Evolutionary conservation across 2,329 filamentous ascomycete genomes (phyloP).

Genomic region (Cercospora sesami): DNA sequence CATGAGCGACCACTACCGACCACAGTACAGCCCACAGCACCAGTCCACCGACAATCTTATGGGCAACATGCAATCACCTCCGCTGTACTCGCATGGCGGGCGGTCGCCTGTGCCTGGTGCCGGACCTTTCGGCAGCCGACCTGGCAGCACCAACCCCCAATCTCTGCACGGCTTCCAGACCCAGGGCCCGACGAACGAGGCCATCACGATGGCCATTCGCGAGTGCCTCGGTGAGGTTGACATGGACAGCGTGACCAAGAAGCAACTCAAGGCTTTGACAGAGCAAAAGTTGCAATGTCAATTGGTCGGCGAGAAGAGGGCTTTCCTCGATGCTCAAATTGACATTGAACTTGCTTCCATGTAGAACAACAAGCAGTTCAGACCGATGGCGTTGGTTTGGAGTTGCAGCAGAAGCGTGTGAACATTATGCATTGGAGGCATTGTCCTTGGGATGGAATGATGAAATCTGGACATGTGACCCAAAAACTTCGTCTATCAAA

Average conservation of each 20-base stretch:
- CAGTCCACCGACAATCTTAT: slow-evolving; percentile 39
- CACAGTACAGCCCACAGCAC: slow-evolving; percentile 44
- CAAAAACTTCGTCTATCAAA: neutral
- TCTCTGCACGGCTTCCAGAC: slow-evolving; percentile 59
- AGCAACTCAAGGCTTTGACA: slow-evolving; percentile 80
- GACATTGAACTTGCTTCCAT: slow-evolving; percentile 75
- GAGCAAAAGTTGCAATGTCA: slow-evolving; percentile 93
- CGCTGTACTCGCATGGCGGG: slow-evolving; percentile 31
- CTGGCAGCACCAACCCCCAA: slow-evolving; percentile 32
- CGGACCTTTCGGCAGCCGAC: slow-evolving; percentile 32
- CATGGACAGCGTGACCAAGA: slow-evolving; percentile 96
- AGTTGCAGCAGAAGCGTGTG: neutral
- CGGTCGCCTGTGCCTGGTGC: slow-evolving; percentile 26
- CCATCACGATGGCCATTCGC: slow-evolving; percentile 82
- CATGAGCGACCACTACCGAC: slow-evolving; percentile 48
- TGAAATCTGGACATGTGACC: neutral
- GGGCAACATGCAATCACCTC: slow-evolving; percentile 37
- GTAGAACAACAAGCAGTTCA: slow-evolving; percentile 7
- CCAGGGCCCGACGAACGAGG: slow-evolving; percentile 71
- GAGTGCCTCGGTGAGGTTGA: slow-evolving; percentile 83
- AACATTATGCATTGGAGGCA: neutral
- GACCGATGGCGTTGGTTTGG: neutral
- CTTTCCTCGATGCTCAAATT: slow-evolving; percentile 90
- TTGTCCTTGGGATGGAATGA: neutral
- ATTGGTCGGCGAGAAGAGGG: slow-evolving; percentile 77